Percentiles rank a stretch among this genome's conserved stretches.
Conservation (phyloP, 2,329 filamentous ascomycete genomes). For the Aspergillus pseudonomiae region DNA sequence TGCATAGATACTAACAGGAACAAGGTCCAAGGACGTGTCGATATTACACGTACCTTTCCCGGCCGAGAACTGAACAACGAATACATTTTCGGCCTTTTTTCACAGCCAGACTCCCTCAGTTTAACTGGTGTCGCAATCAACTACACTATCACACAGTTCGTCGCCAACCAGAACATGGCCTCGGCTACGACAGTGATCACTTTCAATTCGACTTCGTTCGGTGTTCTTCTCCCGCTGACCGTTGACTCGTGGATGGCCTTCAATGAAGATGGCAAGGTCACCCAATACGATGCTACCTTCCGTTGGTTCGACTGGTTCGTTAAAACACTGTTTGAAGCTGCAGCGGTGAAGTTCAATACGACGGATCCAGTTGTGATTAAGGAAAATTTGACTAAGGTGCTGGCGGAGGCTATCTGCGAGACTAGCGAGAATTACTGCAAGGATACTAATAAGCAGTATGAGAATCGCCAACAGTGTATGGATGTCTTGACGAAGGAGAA, state of each 20-base stretch:
- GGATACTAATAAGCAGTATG: slow-evolving; percentile 26
- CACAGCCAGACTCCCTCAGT: slow-evolving; percentile 22
- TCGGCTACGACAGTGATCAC: slow-evolving; percentile 26
- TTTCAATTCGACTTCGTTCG: slow-evolving; percentile 29
- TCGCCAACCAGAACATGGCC: slow-evolving; percentile 25
- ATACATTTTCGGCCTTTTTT: slow-evolving; percentile 33
- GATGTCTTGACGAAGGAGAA: slow-evolving; percentile 22
- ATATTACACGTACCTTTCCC: slow-evolving; percentile 30
- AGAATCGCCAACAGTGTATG: slow-evolving; percentile 18
- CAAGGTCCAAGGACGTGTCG: slow-evolving; percentile 31
- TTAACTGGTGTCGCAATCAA: slow-evolving; percentile 26
- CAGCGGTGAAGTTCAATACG: slow-evolving; percentile 22
- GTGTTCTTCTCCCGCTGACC: slow-evolving; percentile 23
- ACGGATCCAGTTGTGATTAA: slow-evolving; percentile 12
- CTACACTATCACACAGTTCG: slow-evolving; percentile 31
- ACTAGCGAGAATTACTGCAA: slow-evolving; percentile 25
- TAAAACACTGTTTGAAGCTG: slow-evolving; percentile 19
- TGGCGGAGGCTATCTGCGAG: slow-evolving; percentile 26
- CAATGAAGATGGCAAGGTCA: slow-evolving; percentile 25
- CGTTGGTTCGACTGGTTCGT: slow-evolving; percentile 30
- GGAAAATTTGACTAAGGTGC: not conserved
- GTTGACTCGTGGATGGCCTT: slow-evolving; percentile 33
- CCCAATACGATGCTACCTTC: slow-evolving; percentile 30
- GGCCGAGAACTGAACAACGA: slow-evolving; percentile 31
- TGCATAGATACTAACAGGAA: not conserved